phyloP scores from a whole-genome alignment of 2,329 filamentous ascomycete genomes.

The Fusarium anguioides region DNA sequence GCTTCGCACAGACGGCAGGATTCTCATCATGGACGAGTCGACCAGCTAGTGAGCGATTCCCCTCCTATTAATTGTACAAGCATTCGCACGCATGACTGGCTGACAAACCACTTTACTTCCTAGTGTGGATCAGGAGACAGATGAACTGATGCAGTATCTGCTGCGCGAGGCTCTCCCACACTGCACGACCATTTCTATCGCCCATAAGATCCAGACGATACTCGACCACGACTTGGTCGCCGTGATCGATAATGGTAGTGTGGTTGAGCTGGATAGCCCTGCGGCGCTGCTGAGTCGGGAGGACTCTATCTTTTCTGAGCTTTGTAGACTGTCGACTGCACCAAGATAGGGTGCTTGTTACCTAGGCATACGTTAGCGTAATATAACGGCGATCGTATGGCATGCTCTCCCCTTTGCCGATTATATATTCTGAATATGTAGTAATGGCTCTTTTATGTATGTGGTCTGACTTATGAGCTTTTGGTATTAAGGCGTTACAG shows the following conservation, averaged over 20 bases:
- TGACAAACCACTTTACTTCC: conserved; percentile 11
- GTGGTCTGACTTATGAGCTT: background rate
- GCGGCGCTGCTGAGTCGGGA: conserved; percentile 6
- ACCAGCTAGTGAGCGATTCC: conserved; percentile 49
- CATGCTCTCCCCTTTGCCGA: background rate
- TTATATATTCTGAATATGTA: background rate
- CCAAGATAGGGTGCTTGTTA: conserved; percentile 3
- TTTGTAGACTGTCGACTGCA: conserved; percentile 7
- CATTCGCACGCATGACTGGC: background rate
- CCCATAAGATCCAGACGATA: conserved; percentile 40
- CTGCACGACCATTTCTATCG: conserved; percentile 42
- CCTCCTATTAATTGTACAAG: background rate
- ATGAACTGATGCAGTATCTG: conserved; percentile 25
- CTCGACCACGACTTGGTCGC: conserved; percentile 32
- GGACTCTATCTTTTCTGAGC: conserved; percentile 8
- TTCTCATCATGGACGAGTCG: conserved; percentile 57
- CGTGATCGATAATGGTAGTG: conserved; percentile 28
- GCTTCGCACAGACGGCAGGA: conserved; percentile 48
- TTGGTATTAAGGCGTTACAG: background rate
- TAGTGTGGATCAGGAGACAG: conserved; percentile 29
- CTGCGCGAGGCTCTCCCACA: conserved; percentile 33
- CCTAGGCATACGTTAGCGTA: conserved; percentile 1
- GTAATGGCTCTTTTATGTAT: background rate
- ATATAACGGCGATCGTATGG: background rate
- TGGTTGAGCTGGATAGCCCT: conserved; percentile 10